Conservation (phyloP, 495 filamentous ascomycete species). For the Aspergillus ostianus region DNA sequence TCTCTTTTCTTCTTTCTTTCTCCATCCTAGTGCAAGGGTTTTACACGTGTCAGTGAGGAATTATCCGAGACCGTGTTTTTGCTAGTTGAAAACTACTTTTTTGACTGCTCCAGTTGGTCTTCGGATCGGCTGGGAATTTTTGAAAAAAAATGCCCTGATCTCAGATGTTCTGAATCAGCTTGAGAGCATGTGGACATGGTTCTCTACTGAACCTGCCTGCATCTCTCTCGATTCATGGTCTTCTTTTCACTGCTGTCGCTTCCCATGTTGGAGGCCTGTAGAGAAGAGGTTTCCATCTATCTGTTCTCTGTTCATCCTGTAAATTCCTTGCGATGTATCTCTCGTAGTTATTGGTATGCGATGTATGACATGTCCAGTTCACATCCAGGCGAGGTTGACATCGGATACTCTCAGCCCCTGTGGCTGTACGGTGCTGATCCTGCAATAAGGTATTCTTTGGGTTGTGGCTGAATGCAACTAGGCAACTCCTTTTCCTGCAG, state of each 20-base stretch:
- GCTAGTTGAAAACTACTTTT: constrained; percentile 60
- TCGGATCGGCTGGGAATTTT: constrained; percentile 51
- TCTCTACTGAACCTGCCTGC: constrained; percentile 11
- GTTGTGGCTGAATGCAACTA: constrained; percentile 19
- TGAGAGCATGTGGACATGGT: constrained; percentile 20
- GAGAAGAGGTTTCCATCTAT: constrained; percentile 36
- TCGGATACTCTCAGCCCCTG: too few relatives aligned
- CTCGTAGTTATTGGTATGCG: too few relatives aligned
- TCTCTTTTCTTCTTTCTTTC: constrained; percentile 42
- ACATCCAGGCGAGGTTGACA: too few relatives aligned
- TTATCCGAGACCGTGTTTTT: constrained; percentile 59
- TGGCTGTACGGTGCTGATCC: constrained; percentile 6
- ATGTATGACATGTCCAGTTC: too few relatives aligned
- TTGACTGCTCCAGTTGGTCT: constrained; percentile 47
- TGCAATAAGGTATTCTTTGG: constrained; percentile 7
- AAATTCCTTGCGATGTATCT: too few relatives aligned
- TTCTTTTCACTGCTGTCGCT: constrained; percentile 48
- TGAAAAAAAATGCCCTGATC: constrained; percentile 38
- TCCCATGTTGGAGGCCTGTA: constrained; percentile 43
- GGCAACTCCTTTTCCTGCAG: constrained; percentile 18
- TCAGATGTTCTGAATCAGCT: constrained; percentile 20
- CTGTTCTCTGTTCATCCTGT: too few relatives aligned
- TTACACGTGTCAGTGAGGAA: constrained; percentile 58
- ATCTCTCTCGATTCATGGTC: constrained; percentile 21
- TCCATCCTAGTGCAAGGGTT: constrained; percentile 55